Conservation (phyloP, 2,329 filamentous ascomycete genomes). For the Cladophialophora carrionii region DNA sequence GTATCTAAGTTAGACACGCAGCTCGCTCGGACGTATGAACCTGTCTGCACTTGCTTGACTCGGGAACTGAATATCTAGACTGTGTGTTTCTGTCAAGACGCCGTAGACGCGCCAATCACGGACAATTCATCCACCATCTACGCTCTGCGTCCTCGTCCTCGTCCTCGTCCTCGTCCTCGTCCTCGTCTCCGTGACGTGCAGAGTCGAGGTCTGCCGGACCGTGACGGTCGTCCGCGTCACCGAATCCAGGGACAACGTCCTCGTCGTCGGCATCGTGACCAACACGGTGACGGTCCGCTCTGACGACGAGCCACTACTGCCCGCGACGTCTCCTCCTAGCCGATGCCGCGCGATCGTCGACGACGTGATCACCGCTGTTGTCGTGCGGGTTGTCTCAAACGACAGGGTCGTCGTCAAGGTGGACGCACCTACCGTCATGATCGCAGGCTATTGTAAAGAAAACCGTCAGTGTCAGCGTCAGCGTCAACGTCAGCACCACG, state of each 20-base stretch:
- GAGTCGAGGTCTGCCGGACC: conserved; percentile 14
- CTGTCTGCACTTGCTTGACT: no score
- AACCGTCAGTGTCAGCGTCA: not conserved
- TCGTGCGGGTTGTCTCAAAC: conserved; percentile 22
- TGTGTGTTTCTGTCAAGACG: no score
- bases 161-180: conserved; percentile 5
- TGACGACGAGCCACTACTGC: not conserved
- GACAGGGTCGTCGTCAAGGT: conserved; percentile 25
- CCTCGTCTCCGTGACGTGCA: conserved; percentile 22
- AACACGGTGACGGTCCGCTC: conserved; percentile 25
- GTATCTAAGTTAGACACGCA: no score
- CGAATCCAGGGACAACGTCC: conserved; percentile 22
- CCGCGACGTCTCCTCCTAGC: not conserved
- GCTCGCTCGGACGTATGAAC: no score
- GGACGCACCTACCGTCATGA: conserved; percentile 19
- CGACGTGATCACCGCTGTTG: conserved; percentile 13
- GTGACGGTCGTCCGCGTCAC: conserved; percentile 14
- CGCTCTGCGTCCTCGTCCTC: no score
- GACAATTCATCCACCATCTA: no score
- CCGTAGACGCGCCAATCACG: no score
- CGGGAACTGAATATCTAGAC: no score
- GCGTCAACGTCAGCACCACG: no score
- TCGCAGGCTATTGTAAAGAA: conserved; percentile 12
- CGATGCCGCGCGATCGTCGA: conserved; percentile 20
- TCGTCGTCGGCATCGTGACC: conserved; percentile 26